Conservation (phyloP, 2,329 filamentous ascomycete species). For the Neurospora sp. region DNA sequence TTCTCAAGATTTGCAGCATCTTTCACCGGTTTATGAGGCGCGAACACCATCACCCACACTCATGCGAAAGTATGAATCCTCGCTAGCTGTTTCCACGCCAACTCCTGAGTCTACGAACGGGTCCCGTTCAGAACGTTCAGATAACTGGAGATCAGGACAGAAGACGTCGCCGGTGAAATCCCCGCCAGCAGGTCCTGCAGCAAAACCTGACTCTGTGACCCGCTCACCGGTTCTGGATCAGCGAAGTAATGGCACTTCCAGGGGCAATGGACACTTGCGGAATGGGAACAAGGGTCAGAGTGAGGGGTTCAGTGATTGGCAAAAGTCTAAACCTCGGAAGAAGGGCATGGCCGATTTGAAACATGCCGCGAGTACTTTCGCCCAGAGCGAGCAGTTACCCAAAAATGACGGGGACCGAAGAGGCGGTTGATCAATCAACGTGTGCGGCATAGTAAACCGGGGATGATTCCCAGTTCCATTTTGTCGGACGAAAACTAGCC, state of each 20-base stretch:
- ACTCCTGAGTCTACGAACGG: conserved; percentile 13
- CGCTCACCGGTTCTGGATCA: conserved; percentile 20
- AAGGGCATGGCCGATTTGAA: conserved; percentile 37
- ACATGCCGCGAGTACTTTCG: conserved; percentile 29
- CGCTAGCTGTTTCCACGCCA: conserved; percentile 8
- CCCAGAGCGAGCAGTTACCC: conserved; percentile 43
- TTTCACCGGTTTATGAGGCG: conserved; percentile 67
- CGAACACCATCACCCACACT: conserved; percentile 60
- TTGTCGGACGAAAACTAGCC: not conserved
- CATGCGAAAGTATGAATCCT: conserved; percentile 41
- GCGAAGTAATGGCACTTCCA: conserved; percentile 28
- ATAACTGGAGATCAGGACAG: conserved; percentile 6
- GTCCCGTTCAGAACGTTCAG: conserved; percentile 11
- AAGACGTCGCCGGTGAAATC: conserved; percentile 11
- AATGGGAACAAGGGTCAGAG: conserved; percentile 41
- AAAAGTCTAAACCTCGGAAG: conserved; percentile 47
- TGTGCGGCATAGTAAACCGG: not conserved
- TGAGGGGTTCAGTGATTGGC: conserved; percentile 39
- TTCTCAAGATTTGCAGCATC: conserved; percentile 36
- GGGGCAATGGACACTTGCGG: conserved; percentile 44
- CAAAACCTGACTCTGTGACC: conserved; percentile 21
- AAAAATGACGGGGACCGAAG: conserved; percentile 52
- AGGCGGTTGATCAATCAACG: conserved; percentile 39
- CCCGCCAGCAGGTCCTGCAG: conserved; percentile 10
- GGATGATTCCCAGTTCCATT: not conserved